Base-by-base conservation (phyloP, 768 basidiomycete species). In the Tulasnella sp. region DNA sequence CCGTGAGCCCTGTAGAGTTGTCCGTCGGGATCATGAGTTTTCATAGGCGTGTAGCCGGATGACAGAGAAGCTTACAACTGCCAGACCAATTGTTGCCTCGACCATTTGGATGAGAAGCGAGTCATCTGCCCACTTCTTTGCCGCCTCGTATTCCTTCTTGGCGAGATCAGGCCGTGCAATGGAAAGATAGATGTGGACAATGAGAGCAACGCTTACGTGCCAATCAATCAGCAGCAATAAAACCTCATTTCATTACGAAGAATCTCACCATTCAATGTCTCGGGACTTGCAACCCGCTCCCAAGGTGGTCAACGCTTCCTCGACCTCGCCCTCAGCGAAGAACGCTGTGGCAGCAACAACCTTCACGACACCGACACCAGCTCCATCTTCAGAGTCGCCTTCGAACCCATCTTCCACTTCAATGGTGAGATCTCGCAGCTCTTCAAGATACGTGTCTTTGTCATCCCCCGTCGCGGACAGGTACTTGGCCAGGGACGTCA, bases 251-350 rank as follows among this genome's bases (percentile, higher is more conserved):
- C 75, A 69, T 77, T 39, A 15, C 4, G 36, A 38, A 8, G 87
- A 93, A 80, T 64, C 58, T 64, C 83, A 96, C 95, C 93, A 92
- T 86, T 98, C 96, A 45, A 95, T 87, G 79, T 93, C 92, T 78
- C 91, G 88, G 39, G 89, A 89, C 69, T 90, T 91, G 7, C 87
- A 81, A 58, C 87, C 87, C 12, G 84, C 88, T 9, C 90, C 90
- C 39, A 98, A 86, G 0, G 93, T 96, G 83, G 97, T 96, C 34
- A 97, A 84, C 1, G 95, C 96, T 83, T 98, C 96, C 83, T 97
- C 96, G 14, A 92, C 83, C 83, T 97, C 96, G 1, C 91, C 91
- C 19, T 93, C 93, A 40, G 88, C 85, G 19, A 90, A 87, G 82
- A 97, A 97, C 0, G 94, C 93, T 15, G 91, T 94, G n/a, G 91